A percentile compares a stretch with the other conserved stretches of the same genome.
Evolutionary conservation across 192 early-diverging fungal species (phyloP).

Genomic region (Coemansia sp.): DNA sequence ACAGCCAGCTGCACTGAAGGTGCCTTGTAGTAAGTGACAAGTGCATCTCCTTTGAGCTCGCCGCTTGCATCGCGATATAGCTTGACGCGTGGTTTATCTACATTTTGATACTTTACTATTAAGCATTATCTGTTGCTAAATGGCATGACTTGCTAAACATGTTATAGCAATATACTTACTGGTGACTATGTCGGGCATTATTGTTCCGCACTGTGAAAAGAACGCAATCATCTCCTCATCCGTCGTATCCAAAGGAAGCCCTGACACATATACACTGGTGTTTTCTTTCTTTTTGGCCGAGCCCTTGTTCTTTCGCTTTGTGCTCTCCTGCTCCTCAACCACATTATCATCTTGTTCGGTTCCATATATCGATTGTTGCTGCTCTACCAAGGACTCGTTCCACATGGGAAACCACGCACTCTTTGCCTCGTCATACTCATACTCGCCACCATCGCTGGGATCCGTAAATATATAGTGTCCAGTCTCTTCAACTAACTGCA

Average conservation of each 20-base stretch:
- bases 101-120: not conserved
- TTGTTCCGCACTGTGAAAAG: conserved; percentile 50
- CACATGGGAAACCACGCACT: conserved; percentile 89
- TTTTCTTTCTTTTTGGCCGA: conserved; percentile 58
- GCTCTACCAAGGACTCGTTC: conserved; percentile 41
- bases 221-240: conserved; percentile 70
- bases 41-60: conserved; percentile 81
- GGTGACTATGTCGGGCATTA: conserved; percentile 46
- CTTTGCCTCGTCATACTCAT: conserved; percentile 78
- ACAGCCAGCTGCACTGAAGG: conserved; percentile 86
- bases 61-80: conserved; percentile 76
- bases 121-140: not conserved
- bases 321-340: conserved; percentile 2
- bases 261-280: conserved; percentile 83
- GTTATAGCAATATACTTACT: conserved; percentile 19
- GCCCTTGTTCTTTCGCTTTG: conserved; percentile 56
- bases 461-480: conserved; percentile 77
- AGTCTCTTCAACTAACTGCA: conserved; percentile 68
- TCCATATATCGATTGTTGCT: conserved; percentile 52
- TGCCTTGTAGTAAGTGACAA: conserved; percentile 87
- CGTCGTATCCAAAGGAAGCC: conserved; percentile 77
- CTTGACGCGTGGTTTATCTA: conserved; percentile 86
- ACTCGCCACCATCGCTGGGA: conserved; percentile 70
- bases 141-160: not conserved
- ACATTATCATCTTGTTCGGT: conserved; percentile 4